Evolutionary conservation across 2,329 filamentous ascomycete genomes (phyloP).

Genomic region (Ascochyta lentis): DNA sequence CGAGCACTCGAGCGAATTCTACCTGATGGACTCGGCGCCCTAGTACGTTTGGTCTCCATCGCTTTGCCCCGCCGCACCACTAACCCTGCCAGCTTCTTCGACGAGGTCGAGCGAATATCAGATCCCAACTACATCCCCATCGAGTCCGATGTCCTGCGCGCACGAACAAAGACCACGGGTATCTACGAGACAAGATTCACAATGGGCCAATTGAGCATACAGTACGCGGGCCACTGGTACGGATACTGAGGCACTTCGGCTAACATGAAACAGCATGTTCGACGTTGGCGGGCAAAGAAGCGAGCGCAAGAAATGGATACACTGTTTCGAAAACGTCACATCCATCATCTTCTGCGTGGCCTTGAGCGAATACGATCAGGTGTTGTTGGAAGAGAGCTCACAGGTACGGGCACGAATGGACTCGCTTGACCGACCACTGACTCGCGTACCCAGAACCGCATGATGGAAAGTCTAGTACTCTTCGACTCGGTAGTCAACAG

Average conservation of each 20-base stretch:
- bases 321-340: slow-evolving; percentile 99
- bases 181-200: slow-evolving; percentile 99
- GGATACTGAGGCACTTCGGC: slow-evolving; percentile 30
- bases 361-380: slow-evolving; percentile 97
- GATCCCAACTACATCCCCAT: slow-evolving; percentile 85
- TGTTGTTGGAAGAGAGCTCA: slow-evolving; percentile 93
- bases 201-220: slow-evolving; percentile 98
- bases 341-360: slow-evolving; percentile 99
- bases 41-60: slow-evolving; percentile 70
- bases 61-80: slow-evolving; percentile 1
- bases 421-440: slow-evolving; percentile 28
- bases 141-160: slow-evolving; percentile 93
- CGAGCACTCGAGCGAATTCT: slow-evolving; percentile 97
- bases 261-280: slow-evolving; percentile 79
- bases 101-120: slow-evolving; percentile 86
- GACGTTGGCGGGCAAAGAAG: slow-evolving; percentile 97
- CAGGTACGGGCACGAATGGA: slow-evolving; percentile 67
- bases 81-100: slow-evolving; percentile 77
- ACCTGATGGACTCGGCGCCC: slow-evolving; percentile 98
- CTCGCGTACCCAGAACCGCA: slow-evolving; percentile 75
- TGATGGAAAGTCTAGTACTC: slow-evolving; percentile 97
- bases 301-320: slow-evolving; percentile 99
- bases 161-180: slow-evolving; percentile 96
- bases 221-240: slow-evolving; percentile 67
- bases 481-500: slow-evolving; percentile 99